phyloP scores from a whole-genome alignment of 176 grass and related monocot species.

The Tillandsia leiboldiana region DNA sequence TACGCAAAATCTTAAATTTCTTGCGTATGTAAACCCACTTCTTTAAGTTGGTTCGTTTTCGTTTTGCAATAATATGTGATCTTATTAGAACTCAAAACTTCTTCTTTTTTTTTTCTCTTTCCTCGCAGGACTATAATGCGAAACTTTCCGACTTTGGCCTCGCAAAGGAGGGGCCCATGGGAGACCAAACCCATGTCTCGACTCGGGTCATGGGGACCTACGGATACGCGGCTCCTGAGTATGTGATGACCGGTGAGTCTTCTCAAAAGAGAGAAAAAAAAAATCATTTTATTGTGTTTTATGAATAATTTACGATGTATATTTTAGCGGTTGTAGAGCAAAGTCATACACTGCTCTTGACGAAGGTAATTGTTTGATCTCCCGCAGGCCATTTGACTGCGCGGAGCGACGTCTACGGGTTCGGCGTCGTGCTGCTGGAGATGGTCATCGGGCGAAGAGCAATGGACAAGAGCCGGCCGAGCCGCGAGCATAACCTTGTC shows the following conservation, averaged over 20 bases:
- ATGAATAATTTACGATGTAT: background rate
- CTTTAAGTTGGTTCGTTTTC: too few species aligned
- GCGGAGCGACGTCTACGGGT: conserved; percentile 85
- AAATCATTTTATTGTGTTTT: background rate
- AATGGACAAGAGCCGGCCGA: conserved; percentile 71
- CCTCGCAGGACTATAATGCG: conserved; percentile 81
- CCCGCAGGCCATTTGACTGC: conserved; percentile 73
- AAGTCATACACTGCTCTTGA: too few species aligned
- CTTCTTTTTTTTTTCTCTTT: too few species aligned
- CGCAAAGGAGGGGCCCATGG: conserved; percentile 86
- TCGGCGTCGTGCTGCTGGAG: conserved; percentile 89
- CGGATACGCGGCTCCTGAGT: conserved; percentile 97
- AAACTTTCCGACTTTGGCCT: conserved; percentile 98
- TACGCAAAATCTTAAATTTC: background rate
- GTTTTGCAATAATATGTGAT: too few species aligned
- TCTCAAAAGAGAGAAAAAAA: too few species aligned
- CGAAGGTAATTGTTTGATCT: conserved; percentile 3
- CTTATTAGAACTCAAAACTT: background rate
- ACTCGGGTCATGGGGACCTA: conserved; percentile 91
- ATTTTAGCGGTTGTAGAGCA: too few species aligned
- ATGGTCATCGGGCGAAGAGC: conserved; percentile 82
- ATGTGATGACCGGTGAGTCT: conserved; percentile 84
- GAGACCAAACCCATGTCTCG: conserved; percentile 94
- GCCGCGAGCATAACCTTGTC: conserved; percentile 74
- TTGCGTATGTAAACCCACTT: too few species aligned